Evolutionary conservation across 768 basidiomycete species (phyloP).

Genomic region (Russula emetica): DNA sequence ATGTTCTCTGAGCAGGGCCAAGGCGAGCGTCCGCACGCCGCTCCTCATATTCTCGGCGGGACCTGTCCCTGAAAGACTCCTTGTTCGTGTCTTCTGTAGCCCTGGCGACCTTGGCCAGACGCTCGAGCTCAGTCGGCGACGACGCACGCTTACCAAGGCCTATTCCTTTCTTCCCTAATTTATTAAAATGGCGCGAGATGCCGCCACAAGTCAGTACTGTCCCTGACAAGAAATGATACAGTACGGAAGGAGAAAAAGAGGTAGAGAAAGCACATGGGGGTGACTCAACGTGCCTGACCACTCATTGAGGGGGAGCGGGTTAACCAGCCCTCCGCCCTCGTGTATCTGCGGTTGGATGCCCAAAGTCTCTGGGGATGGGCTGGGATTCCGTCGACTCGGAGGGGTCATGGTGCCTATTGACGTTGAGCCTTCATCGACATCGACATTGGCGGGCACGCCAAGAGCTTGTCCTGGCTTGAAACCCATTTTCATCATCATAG

Average conservation of each 20-base stretch:
- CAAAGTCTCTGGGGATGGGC: not conserved
- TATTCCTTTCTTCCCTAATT: constrained; percentile 71
- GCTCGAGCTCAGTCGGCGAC: constrained; percentile 59
- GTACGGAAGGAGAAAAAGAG: not conserved
- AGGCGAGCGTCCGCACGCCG: constrained; percentile 69
- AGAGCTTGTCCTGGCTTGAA: constrained; percentile 81
- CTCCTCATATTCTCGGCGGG: constrained; percentile 70
- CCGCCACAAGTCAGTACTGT: not conserved
- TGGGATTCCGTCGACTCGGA: not conserved
- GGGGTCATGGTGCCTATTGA: not conserved
- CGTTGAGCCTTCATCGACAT: not conserved
- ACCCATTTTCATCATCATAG: constrained; percentile 94
- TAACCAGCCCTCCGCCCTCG: constrained; percentile 46
- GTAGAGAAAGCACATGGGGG: not conserved
- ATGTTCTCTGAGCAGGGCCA: constrained; percentile 68
- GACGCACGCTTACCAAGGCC: constrained; percentile 63
- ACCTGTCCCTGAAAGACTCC: constrained; percentile 63
- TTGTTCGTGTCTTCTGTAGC: constrained; percentile 52
- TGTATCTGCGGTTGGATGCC: not conserved
- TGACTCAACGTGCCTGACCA: constrained; percentile 64
- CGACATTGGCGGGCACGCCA: constrained; percentile 42
- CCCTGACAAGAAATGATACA: not conserved
- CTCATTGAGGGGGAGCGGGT: constrained; percentile 72
- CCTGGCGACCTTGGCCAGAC: constrained; percentile 69
- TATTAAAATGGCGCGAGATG: not conserved